Percentiles rank a stretch among this genome's conserved stretches.
These are phyloP conservation scores for Physaria fendleri DNA, from an alignment of 345 rosid species.

Conservation along the genomic window DNA sequence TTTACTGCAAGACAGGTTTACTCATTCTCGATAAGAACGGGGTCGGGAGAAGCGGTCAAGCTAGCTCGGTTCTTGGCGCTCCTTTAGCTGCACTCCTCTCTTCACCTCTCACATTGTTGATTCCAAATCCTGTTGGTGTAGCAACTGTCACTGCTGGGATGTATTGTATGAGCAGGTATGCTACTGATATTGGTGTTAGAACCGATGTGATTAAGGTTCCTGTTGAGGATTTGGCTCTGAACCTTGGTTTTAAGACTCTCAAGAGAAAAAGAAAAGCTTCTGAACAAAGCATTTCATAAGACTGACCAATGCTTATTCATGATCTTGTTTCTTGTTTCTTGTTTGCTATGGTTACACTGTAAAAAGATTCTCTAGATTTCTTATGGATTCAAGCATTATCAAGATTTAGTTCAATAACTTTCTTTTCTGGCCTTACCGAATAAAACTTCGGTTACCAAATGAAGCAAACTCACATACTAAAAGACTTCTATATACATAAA, in stretches of 20 bases:
- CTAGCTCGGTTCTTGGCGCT: conserved; percentile 72
- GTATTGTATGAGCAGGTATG: conserved; percentile 94
- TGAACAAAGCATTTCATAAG: conserved; percentile 5
- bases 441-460: conserved; percentile 5
- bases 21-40: conserved; percentile 64
- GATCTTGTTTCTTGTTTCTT: conserved; percentile 1
- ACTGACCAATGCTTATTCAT: conserved; percentile 15
- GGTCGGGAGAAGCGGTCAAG: conserved; percentile 85
- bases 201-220: conserved; percentile 84
- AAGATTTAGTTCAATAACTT: conserved; percentile 5
- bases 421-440: conserved; percentile 11
- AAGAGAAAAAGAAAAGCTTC: conserved; percentile 5
- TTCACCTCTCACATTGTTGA: conserved; percentile 72
- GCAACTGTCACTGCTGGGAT: conserved; percentile 91
- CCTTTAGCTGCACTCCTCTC: conserved; percentile 89
- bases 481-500: conserved; percentile 21
- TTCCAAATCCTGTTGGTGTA: conserved; percentile 91
- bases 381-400: neutral
- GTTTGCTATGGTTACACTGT: conserved; percentile 9
- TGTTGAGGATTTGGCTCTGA: conserved; percentile 45
- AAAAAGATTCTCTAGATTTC: neutral
- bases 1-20: conserved; percentile 90
- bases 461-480: neutral
- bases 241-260: conserved; percentile 9
- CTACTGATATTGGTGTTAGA: conserved; percentile 89